Evolutionary conservation across 2,329 filamentous ascomycete genomes (phyloP).

Genomic region (Trichoderma sp.): DNA sequence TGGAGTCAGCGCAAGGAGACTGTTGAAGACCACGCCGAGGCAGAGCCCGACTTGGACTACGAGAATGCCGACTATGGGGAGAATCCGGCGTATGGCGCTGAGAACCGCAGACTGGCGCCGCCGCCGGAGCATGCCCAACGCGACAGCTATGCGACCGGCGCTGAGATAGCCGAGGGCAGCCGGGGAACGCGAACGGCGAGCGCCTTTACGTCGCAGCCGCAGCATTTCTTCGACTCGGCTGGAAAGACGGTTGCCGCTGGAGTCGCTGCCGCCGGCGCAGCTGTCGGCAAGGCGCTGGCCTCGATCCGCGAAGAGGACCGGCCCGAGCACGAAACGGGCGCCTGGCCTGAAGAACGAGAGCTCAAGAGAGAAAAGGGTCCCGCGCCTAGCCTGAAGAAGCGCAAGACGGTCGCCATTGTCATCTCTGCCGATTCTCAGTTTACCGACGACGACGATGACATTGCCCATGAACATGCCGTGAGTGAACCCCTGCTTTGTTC

Average conservation of each 20-base stretch:
- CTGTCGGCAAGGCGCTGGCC: constrained; percentile 76
- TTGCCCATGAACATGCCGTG: constrained; percentile 77
- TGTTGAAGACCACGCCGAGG: constrained; percentile 66
- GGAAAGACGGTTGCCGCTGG: constrained; percentile 78
- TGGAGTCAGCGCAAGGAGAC: constrained; percentile 84
- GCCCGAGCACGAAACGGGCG: constrained; percentile 80
- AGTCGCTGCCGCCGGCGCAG: constrained; percentile 77
- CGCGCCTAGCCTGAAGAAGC: constrained; percentile 45
- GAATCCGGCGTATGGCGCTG: constrained; percentile 49
- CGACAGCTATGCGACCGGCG: constrained; percentile 40
- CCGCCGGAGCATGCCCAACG: constrained; percentile 23
- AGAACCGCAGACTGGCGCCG: constrained; percentile 32
- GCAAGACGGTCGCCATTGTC: constrained; percentile 82
- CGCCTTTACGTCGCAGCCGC: constrained; percentile 69
- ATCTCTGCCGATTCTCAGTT: constrained; percentile 72
- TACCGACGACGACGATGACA: constrained; percentile 57
- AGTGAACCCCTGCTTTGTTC: constrained; percentile 31
- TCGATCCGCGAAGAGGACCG: constrained; percentile 83
- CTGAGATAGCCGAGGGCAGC: constrained; percentile 35
- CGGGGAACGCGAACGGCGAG: constrained; percentile 78
- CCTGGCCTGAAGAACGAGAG: constrained; percentile 89
- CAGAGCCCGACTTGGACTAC: constrained; percentile 49
- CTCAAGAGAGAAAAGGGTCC: constrained; percentile 52
- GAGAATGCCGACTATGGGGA: constrained; percentile 51
- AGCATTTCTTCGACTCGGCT: constrained; percentile 63